These are phyloP conservation scores for Plasmodium falciparum DNA, from an alignment of 169 alveolate genomes.

Conservation along the genomic window DNA sequence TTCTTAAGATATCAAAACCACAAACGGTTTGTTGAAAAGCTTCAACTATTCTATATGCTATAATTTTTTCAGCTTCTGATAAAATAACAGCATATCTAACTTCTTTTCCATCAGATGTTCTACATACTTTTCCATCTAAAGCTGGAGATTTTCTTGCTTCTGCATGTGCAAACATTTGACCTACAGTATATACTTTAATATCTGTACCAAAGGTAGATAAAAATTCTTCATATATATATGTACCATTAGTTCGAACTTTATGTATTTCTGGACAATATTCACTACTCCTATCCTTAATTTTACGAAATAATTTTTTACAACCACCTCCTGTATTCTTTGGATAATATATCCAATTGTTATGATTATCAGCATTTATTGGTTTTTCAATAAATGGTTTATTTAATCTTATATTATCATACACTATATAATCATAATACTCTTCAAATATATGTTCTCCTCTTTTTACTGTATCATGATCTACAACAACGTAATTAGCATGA, in stretches of 20 bases:
- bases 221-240: constrained; percentile 95
- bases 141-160: constrained; percentile 98
- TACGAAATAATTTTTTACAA: constrained; percentile 90
- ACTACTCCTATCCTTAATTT: constrained; percentile 91
- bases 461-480: constrained; percentile 88
- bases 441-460: constrained; percentile 87
- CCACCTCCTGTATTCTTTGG: constrained; percentile 96
- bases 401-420: constrained; percentile 91
- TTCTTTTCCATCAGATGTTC: constrained; percentile 96
- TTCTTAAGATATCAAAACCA: constrained; percentile 95
- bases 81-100: constrained; percentile 96
- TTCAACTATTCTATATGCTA: constrained; percentile 94
- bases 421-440: constrained; percentile 94
- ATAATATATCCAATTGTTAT: constrained; percentile 96
- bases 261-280: constrained; percentile 87
- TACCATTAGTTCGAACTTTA: constrained; percentile 92
- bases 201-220: constrained; percentile 98
- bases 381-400: constrained; percentile 98
- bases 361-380: constrained; percentile 98
- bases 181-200: constrained; percentile 98
- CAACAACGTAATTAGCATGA: constrained; percentile 90
- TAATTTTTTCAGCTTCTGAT: constrained; percentile 94
- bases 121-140: constrained; percentile 92
- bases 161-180: constrained; percentile 98
- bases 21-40: constrained; percentile 95